phyloP scores from a whole-genome alignment of 768 basidiomycete genomes.

The Lenzites betulinus region DNA sequence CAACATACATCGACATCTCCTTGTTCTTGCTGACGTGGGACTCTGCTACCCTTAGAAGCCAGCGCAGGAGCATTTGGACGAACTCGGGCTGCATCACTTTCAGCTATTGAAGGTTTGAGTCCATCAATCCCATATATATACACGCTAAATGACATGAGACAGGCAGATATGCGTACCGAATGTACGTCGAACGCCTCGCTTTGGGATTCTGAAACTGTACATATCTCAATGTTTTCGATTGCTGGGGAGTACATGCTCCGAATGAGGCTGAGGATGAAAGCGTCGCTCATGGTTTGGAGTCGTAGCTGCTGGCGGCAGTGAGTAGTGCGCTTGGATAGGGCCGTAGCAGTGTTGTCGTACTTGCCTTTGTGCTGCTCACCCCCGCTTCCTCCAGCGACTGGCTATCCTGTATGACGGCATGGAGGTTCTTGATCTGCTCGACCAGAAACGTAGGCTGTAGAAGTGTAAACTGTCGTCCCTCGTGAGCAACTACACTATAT shows the following conservation, averaged over 20 bases:
- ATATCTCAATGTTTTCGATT: background rate
- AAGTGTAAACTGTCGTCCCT: background rate
- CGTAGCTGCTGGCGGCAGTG: background rate
- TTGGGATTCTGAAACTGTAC: background rate
- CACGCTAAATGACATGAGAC: no score
- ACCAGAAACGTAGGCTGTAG: background rate
- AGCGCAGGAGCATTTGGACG: background rate
- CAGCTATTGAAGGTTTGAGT: background rate
- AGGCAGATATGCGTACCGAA: background rate
- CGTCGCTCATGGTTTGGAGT: background rate
- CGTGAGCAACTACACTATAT: background rate
- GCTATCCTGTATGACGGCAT: background rate
- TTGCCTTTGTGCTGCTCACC: constrained; percentile 38
- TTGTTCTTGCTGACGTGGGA: background rate
- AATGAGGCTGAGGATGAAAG: background rate
- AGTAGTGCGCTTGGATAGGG: background rate
- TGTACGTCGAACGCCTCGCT: background rate
- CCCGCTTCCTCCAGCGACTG: constrained; percentile 26
- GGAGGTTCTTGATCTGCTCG: background rate
- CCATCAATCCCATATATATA: no score
- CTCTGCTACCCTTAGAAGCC: background rate
- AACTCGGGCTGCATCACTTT: background rate
- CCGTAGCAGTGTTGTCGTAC: constrained; percentile 5
- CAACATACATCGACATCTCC: background rate
- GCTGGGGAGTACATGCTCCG: background rate